phyloP scores from a whole-genome alignment of 352 stramenopile species.

The Blastocystis sp. region DNA sequence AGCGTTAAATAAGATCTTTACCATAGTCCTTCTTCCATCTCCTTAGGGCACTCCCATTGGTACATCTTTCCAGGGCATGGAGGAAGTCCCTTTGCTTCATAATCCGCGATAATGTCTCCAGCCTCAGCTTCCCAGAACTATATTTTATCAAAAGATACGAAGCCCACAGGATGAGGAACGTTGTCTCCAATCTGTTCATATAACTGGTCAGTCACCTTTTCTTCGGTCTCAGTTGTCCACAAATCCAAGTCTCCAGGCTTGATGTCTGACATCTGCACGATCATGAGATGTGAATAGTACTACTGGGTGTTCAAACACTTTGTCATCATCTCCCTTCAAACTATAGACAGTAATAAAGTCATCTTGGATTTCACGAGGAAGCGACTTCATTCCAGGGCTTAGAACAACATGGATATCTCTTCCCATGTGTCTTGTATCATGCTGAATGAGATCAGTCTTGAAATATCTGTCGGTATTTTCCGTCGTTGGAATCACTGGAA shows the following conservation, averaged over 20 bases:
- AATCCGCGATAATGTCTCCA: conserved; percentile 39
- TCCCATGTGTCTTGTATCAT: conserved; percentile 44
- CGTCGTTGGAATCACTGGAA: conserved; percentile 19
- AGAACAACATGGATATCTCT: conserved; percentile 48
- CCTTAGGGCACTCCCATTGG: conserved; percentile 55
- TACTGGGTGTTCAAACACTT: conserved; percentile 45
- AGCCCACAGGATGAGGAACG: conserved; percentile 22
- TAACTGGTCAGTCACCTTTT: conserved; percentile 13
- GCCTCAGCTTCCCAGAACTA: conserved; percentile 52
- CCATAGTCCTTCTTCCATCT: conserved; percentile 44
- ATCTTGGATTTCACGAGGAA: conserved; percentile 14
- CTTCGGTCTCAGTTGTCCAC: conserved; percentile 16
- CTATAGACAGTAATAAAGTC: conserved; percentile 5
- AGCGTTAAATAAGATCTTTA: conserved; percentile 15
- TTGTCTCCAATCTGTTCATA: neutral
- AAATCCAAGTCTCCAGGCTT: conserved; percentile 41
- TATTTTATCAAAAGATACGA: neutral
- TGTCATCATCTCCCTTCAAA: neutral
- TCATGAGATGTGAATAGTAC: neutral
- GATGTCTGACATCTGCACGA: neutral
- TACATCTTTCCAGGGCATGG: conserved; percentile 60
- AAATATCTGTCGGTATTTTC: conserved; percentile 41
- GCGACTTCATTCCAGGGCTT: conserved; percentile 26
- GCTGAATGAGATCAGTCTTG: conserved; percentile 51
- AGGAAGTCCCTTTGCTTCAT: conserved; percentile 52